These are phyloP conservation scores for Candida dendrica DNA, from an alignment of 805 yeast genomes.

Conservation along the genomic window DNA sequence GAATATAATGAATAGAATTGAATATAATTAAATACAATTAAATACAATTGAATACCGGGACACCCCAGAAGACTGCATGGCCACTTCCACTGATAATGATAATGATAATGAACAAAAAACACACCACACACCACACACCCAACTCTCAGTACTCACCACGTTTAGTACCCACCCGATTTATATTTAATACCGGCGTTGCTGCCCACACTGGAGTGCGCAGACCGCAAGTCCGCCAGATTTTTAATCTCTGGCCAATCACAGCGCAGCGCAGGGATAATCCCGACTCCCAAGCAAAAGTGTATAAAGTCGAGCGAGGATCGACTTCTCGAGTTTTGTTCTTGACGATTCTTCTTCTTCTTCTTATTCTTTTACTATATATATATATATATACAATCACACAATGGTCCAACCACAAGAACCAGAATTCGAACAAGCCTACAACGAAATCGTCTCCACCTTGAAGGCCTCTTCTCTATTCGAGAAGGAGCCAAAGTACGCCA, in stretches of 20 bases:
- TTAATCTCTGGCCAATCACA: conserved; percentile 8
- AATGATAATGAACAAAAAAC: too few species aligned
- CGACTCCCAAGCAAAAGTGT: not conserved
- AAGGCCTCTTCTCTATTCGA: conserved; percentile 86
- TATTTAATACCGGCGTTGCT: not conserved
- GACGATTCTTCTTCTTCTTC: not conserved
- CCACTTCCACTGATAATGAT: too few species aligned
- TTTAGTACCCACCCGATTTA: too few species aligned
- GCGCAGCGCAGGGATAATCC: not conserved
- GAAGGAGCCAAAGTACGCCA: conserved; percentile 84
- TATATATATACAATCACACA: conserved; percentile 12
- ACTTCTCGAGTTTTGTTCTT: not conserved
- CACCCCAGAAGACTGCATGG: too few species aligned
- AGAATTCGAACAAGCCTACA: conserved; percentile 97
- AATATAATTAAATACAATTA: too few species aligned
- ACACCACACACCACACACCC: too few species aligned
- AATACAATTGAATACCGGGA: too few species aligned
- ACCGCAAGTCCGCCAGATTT: too few species aligned
- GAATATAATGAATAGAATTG: too few species aligned
- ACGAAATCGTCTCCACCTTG: conserved; percentile 83
- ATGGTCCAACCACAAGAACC: conserved; percentile 91
- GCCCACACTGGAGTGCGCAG: too few species aligned
- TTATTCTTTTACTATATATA: not conserved
- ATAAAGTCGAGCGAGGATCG: not conserved
- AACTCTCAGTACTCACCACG: too few species aligned